Conservation (phyloP, 31 red algal species). For the Asparagopsis taxiformis region DNA sequence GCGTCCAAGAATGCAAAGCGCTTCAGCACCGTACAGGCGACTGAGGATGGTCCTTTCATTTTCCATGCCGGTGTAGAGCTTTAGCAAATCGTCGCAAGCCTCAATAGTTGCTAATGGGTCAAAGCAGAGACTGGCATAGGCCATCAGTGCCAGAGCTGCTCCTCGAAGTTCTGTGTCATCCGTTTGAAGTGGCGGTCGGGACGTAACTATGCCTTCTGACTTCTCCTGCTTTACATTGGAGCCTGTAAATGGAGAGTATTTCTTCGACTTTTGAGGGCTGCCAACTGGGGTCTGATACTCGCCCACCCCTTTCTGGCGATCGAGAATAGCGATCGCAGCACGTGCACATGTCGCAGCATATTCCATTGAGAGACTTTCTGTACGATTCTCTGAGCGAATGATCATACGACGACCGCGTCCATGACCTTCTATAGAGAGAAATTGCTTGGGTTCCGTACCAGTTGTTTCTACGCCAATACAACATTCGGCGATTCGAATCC, state of each 20-base stretch:
- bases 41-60: conserved; percentile 45
- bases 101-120: conserved; percentile 41
- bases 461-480: conserved; percentile 51
- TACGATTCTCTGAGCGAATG: conserved; percentile 25
- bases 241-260: not conserved
- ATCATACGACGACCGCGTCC: conserved; percentile 55
- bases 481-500: conserved; percentile 82
- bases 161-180: conserved; percentile 36
- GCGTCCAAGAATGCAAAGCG: conserved; percentile 49
- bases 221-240: not conserved
- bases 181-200: not conserved
- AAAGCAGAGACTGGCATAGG: conserved; percentile 57
- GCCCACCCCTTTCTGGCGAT: conserved; percentile 3
- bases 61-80: conserved; percentile 29
- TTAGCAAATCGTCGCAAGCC: conserved; percentile 50
- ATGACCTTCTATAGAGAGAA: conserved; percentile 38
- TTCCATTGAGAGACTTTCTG: conserved; percentile 55
- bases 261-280: conserved; percentile 1
- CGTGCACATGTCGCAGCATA: conserved; percentile 62
- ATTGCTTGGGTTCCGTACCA: conserved; percentile 4
- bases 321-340: conserved; percentile 56
- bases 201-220: not conserved
- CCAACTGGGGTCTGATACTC: conserved; percentile 6
- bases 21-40: conserved; percentile 74
- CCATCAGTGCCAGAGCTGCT: conserved; percentile 39